A percentile compares a stretch with the other conserved stretches of the same genome.
Conservation (phyloP, 1,139 yeast genomes). For the Sugiyamaella grinbergsii region DNA sequence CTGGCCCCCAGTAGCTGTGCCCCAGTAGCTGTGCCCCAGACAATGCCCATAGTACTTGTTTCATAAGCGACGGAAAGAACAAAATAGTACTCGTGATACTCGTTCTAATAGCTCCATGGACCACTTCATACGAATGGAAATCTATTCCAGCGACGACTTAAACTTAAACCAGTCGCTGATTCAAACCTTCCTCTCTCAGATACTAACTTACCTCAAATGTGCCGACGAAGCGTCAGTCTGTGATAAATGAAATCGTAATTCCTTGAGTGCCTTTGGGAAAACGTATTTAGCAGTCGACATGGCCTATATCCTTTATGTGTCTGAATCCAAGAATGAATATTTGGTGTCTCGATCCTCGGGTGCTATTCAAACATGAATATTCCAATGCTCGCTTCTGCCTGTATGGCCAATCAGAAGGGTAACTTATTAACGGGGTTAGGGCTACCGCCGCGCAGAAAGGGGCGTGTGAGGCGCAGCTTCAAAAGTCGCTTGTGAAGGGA, state of each 20-base stretch:
- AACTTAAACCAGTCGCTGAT: no score
- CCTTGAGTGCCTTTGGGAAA: slow-evolving; percentile 67
- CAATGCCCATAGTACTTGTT: background rate
- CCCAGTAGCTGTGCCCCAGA: no score
- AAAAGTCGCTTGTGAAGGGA: background rate
- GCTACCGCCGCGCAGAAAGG: background rate
- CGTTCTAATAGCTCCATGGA: no score
- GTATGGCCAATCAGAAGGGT: slow-evolving; percentile 15
- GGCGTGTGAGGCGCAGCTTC: background rate
- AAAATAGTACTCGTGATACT: no score
- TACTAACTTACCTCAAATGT: slow-evolving; percentile 53
- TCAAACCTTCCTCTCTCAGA: no score
- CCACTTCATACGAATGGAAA: no score
- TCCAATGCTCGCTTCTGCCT: background rate
- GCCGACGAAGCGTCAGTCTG: slow-evolving; percentile 73
- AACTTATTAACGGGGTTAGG: slow-evolving; percentile 16
- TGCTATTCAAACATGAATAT: slow-evolving; percentile 3
- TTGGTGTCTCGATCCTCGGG: no score
- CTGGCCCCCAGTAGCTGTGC: no score
- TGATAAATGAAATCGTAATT: slow-evolving; percentile 76
- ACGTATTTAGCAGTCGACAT: slow-evolving; percentile 56
- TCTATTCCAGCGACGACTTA: no score
- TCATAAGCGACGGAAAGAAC: background rate
- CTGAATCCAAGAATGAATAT: no score
- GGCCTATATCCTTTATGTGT: no score